Conservation (phyloP, 345 rosid species). For the Sonneratia caseolaris region DNA sequence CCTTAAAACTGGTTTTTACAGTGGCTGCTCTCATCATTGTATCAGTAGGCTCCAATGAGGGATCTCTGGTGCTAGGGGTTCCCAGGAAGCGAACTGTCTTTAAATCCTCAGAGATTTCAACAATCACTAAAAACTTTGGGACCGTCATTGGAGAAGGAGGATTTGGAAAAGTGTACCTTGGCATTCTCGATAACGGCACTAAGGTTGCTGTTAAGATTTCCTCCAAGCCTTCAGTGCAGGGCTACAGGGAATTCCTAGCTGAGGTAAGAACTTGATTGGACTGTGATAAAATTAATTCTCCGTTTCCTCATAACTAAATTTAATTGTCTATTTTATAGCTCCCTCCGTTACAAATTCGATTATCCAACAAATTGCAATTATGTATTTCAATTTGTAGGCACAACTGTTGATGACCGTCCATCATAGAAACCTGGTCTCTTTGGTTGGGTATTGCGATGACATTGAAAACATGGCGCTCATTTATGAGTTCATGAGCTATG, state of each 20-base stretch:
- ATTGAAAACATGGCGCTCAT: slow-evolving; percentile 29
- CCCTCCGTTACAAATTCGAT: not conserved
- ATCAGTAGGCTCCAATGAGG: not conserved
- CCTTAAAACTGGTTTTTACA: not conserved
- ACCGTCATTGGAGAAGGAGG: slow-evolving; percentile 43
- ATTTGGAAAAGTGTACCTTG: slow-evolving; percentile 51
- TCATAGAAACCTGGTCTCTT: slow-evolving; percentile 38
- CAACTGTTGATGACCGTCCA: slow-evolving; percentile 42
- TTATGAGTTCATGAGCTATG: slow-evolving; percentile 45
- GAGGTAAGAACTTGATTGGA: slow-evolving; percentile 24
- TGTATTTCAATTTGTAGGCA: slow-evolving; percentile 21
- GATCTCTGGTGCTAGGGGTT: not conserved
- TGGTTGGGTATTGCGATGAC: slow-evolving; percentile 14
- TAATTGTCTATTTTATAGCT: not conserved
- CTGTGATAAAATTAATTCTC: slow-evolving; percentile 22
- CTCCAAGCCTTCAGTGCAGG: slow-evolving; percentile 39
- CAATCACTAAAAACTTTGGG: slow-evolving; percentile 29
- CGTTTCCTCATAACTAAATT: slow-evolving; percentile 4
- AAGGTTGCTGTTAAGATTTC: slow-evolving; percentile 48
- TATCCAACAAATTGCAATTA: not conserved
- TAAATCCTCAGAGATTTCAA: slow-evolving; percentile 23
- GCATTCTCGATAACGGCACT: slow-evolving; percentile 16
- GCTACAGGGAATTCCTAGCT: slow-evolving; percentile 33
- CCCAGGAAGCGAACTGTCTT: not conserved
- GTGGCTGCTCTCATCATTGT: not conserved